Base-by-base conservation (phyloP, 2,329 filamentous ascomycete species). In the Phaeophleospora eucalypticola region DNA sequence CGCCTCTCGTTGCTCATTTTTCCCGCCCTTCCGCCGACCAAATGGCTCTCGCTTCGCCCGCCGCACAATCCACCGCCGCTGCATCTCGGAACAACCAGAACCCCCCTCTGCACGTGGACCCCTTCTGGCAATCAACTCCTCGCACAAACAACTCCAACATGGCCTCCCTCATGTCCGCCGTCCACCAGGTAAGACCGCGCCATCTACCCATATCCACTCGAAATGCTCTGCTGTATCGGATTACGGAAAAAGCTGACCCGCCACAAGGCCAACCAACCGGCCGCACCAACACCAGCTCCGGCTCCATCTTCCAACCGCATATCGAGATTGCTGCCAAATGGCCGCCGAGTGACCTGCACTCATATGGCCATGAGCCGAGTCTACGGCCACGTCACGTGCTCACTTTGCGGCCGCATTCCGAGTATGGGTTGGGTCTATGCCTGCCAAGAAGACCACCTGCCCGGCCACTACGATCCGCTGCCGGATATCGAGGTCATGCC, bases 341-440 rank as follows among this genome's bases (percentile, higher is more conserved):
- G 24, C 15, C 37, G 21, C 17, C 54, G 58, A 10, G 51, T 64
- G 34, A 67, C 65, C 48, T 89, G 86, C 65, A 86, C 81, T 2
- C 86, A 90, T 61, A 68, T 81, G 37, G 81, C 76, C 45, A 83
- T 89, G 76, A 79, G 80, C 8, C 80, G 84, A 20, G 65, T 87
- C 36, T 86, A 82, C 57, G 77, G 76, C 27, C 48, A 67, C 16
- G 62, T 72, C 20, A 60, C 64, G 15, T 93, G 87, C 67, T 67
- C 74, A 6, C 61, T 73, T 18, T 93, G 87, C 58, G 69, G 70
- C 33, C 68, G 69, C 34, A 65, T 66, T 1, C 78, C 83, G 0
- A 67, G 73, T 14, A 73, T 83, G 43, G 85, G 86, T 19, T 93
- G 84, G 79, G 68, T 93, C 17, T 93, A 87, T 65, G 73, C 77